Evolutionary conservation across 257 asterid species (phyloP).

Genomic region (Echites panduratus): DNA sequence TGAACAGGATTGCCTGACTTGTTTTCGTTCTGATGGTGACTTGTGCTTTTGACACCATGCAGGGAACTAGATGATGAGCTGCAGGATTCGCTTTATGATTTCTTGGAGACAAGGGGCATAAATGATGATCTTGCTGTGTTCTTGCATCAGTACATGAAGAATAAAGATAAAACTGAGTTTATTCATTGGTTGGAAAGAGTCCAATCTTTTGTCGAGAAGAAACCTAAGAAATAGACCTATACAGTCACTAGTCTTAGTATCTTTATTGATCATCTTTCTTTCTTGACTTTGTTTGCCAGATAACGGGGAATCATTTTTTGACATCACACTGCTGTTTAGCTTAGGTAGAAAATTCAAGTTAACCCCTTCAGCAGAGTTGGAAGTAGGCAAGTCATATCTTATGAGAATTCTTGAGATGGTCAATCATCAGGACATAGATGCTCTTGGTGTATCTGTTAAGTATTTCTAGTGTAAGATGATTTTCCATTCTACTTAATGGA

Average conservation of each 20-base stretch:
- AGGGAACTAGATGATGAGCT: slow-evolving; percentile 80
- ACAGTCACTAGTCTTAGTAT: slow-evolving; percentile 2
- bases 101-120: slow-evolving; percentile 73
- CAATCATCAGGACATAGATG: not conserved
- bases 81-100: slow-evolving; percentile 68
- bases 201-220: slow-evolving; percentile 48
- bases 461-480: not conserved
- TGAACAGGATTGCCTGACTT: not conserved
- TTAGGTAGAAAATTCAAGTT: not conserved
- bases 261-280: slow-evolving; percentile 9
- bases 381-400: not conserved
- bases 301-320: not conserved
- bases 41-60: slow-evolving; percentile 22
- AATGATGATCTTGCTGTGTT: slow-evolving; percentile 61
- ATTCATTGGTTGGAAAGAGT: slow-evolving; percentile 68
- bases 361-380: not conserved
- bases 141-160: slow-evolving; percentile 57
- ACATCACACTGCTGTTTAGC: slow-evolving; percentile 2
- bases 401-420: not conserved
- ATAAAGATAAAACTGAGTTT: slow-evolving; percentile 78
- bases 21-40: slow-evolving; percentile 6
- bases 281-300: slow-evolving; percentile 6
- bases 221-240: slow-evolving; percentile 21
- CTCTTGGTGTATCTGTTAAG: not conserved
- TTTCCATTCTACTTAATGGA: not conserved